Evolutionary conservation across 139 green algal genomes (phyloP), one percentile per base, ranked within the genome.

Genomic region (Astrephomene gubernaculifera): DNA sequence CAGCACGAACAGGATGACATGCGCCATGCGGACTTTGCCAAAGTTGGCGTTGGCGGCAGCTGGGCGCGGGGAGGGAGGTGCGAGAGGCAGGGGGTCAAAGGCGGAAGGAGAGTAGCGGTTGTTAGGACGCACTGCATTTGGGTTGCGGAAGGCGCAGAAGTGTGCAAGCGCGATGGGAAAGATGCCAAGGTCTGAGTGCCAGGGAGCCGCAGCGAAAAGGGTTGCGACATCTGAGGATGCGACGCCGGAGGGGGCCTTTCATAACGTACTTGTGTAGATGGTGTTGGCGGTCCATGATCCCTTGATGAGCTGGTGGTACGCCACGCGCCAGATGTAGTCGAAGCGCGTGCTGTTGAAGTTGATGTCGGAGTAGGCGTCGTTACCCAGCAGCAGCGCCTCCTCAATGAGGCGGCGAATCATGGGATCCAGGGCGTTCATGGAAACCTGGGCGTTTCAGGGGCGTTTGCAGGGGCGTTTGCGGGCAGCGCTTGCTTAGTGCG

Each of bases 1-100:
- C 41, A 90, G 44, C 19, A 87, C 67, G 29, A 90, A 52, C 35
- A 90, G 82, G 33, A 87, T 69, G 29, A 90, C 64, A 53, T 90
- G 87, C 29, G 74, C 76, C n/a, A 67, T 86, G 29, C 76, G 76
- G 63, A 85, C 79, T 33, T 85, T 61, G 7, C 27, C 24, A 27
- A 85, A 85, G 33, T 85, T 85, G 63, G 64, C 79, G 45, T 76
- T 75, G 79, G 79, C 79, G 21, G 63, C 63, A 8, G 60, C 79
- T 85, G 79, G 17, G 43, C 61, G 43, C 21, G 2, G 64, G 19
- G 64, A 35, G 8, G 60, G 14, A 69, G 12, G n/a, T n/a, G n/a
- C n/a, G n/a, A n/a, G n/a, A n/a, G n/a, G n/a, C n/a, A n/a, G n/a
- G n/a, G n/a, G n/a, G n/a, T n/a, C n/a, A n/a, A n/a, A n/a, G n/a